A percentile compares a stretch with the other conserved stretches of the same genome.
These are phyloP conservation scores for Verticillium dahliae DNA, from an alignment of 2,329 filamentous ascomycete genomes.

Conservation along the genomic window DNA sequence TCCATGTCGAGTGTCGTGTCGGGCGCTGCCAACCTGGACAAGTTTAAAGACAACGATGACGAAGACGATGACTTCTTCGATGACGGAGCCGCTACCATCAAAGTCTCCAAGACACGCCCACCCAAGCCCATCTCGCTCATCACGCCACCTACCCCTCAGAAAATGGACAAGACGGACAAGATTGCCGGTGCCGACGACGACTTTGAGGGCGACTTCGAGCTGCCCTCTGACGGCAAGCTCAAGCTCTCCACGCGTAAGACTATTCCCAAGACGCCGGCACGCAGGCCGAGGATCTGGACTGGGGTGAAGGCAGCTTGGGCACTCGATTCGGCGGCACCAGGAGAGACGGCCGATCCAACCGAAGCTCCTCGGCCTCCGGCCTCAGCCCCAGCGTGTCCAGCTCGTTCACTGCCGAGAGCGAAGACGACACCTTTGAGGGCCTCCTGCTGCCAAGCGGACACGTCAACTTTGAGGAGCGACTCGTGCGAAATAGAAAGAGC, in stretches of 20 bases:
- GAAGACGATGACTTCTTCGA: slow-evolving; percentile 58
- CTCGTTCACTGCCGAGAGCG: slow-evolving; percentile 84
- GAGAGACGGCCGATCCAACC: slow-evolving; percentile 69
- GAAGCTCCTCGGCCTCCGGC: slow-evolving; percentile 81
- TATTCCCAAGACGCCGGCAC: slow-evolving; percentile 56
- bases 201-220: slow-evolving; percentile 66
- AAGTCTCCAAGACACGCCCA: slow-evolving; percentile 53
- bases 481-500: slow-evolving; percentile 64
- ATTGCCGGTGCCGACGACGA: slow-evolving; percentile 47
- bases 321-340: slow-evolving; percentile 84
- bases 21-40: slow-evolving; percentile 51
- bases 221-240: slow-evolving; percentile 61
- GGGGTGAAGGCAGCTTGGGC: slow-evolving; percentile 88
- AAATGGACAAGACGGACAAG: slow-evolving; percentile 23
- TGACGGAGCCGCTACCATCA: slow-evolving; percentile 61
- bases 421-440: slow-evolving; percentile 89
- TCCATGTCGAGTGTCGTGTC: slow-evolving; percentile 27
- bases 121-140: slow-evolving; percentile 45
- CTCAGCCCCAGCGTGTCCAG: slow-evolving; percentile 91
- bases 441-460: slow-evolving; percentile 78
- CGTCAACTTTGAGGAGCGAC: slow-evolving; percentile 72
- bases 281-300: slow-evolving; percentile 75
- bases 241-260: slow-evolving; percentile 56
- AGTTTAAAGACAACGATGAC: slow-evolving; percentile 55
- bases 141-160: slow-evolving; percentile 49